Evolutionary conservation across 768 basidiomycete genomes (phyloP), one percentile per base, ranked within the genome.

Genomic region (Psilocybe subaeruginosa): DNA sequence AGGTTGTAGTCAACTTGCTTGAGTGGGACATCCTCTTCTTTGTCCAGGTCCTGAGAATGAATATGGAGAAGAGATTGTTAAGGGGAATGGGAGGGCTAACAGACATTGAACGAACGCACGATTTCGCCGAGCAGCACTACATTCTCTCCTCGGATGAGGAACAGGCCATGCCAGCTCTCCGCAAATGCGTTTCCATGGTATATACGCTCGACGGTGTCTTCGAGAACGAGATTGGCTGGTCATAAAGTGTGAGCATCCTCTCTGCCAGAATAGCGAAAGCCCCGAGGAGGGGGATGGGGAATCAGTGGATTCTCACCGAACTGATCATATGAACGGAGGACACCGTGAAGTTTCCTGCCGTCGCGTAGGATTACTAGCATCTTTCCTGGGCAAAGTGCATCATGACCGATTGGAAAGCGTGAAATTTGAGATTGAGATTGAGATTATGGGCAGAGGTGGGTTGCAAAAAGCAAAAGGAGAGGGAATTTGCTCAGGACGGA

Each of bases 111-210:
- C 41, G 8, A 19, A 85, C 93, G 73, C 69, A 97, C 97, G 63
- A 99, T 92, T 83, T 99, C 97, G 39, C 97, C 97, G 19, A 99
- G 79, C 62, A 98, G 77, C 35, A 99, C 97, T 14, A 99, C 97
- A 73, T 99, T 99, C 81, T 99, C 97, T 52, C 97, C 97, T 57
- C 97, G 87, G 66, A 99, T 95, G 65, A 99, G 85, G 76, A 93
- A 95, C 30, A 99, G 84, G 3, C 96, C 97, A 62, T 88, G 85
- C 80, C 88, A 91, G 67, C 84, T 87, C 71, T 99, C 95, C 12
- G 94, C 95, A 73, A 90, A 98, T 53, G 88, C 85, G 69, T 89
- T 87, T 58, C 86, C 90, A 70, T 96, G 90, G 77, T 94, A 93
- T 85, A 98, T 91, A 62, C 95, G 88, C 76, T 99, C 97, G 65